Conservation (phyloP, 2,329 filamentous ascomycete species). For the Ophiostoma sp. region DNA sequence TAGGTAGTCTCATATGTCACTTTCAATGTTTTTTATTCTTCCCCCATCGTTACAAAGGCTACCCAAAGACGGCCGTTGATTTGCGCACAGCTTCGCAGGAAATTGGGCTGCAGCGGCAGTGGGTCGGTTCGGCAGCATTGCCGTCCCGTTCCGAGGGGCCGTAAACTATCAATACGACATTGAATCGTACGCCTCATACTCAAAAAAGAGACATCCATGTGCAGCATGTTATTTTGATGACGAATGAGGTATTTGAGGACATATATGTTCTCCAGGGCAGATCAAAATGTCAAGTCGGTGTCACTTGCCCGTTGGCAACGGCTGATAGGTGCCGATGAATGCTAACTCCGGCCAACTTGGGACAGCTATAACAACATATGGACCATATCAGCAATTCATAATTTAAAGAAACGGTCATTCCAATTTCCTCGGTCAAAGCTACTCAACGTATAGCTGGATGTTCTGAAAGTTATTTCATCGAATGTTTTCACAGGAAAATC, state of each 20-base stretch:
- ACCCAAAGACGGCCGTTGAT: background rate
- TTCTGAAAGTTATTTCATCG: background rate
- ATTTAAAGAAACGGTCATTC: too few relatives aligned
- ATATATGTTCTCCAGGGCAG: too few relatives aligned
- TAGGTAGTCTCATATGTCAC: too few relatives aligned
- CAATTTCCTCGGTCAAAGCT: too few relatives aligned
- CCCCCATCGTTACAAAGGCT: background rate
- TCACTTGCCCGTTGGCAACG: background rate
- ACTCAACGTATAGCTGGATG: background rate
- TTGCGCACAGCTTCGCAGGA: background rate
- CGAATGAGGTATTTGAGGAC: too few relatives aligned
- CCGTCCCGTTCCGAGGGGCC: background rate
- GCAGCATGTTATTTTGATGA: too few relatives aligned
- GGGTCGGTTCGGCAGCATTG: constrained; percentile 6
- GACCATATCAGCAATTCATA: background rate
- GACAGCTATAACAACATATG: background rate
- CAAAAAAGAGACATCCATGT: too few relatives aligned
- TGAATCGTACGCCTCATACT: background rate
- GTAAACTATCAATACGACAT: background rate
- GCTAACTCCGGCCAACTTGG: background rate
- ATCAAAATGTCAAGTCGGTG: too few relatives aligned
- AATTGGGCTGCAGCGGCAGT: background rate
- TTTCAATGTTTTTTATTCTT: too few relatives aligned
- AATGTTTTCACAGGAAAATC: background rate
- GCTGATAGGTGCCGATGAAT: constrained; percentile 8